phyloP scores from a whole-genome alignment of 176 grass and related monocot species.

The Zoysia pacifica region DNA sequence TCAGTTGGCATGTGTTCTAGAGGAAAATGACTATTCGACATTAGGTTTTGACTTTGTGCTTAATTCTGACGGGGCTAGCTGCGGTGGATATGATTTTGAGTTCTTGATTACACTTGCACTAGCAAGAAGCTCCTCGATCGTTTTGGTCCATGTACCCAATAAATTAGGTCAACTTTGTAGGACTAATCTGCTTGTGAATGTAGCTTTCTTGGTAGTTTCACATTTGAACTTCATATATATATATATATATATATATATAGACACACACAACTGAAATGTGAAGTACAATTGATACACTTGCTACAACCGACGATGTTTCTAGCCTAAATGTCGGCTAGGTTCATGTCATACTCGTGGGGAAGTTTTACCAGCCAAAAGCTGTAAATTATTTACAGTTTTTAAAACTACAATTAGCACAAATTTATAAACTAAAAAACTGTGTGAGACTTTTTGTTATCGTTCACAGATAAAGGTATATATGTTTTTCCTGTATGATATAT shows the following conservation, averaged over 20 bases:
- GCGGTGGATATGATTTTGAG: neutral
- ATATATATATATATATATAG: too few species aligned
- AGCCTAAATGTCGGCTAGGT: neutral
- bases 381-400: too few species aligned
- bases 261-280: neutral
- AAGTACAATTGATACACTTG: neutral
- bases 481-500: too few species aligned
- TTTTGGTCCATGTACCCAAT: neutral
- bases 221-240: neutral
- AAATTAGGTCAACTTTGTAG: constrained; percentile 22
- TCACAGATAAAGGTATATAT: too few species aligned
- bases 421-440: too few species aligned
- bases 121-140: neutral
- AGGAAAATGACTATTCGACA: neutral
- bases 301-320: neutral
- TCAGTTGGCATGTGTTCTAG: neutral
- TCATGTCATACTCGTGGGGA: too few species aligned
- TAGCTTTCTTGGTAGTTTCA: neutral
- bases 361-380: too few species aligned
- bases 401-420: too few species aligned
- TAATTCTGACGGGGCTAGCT: neutral
- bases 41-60: neutral
- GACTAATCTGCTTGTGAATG: neutral
- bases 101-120: neutral
- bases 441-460: too few species aligned